Evolutionary conservation across 345 rosid genomes (phyloP).

Genomic region (Raphanus raphanistrum): DNA sequence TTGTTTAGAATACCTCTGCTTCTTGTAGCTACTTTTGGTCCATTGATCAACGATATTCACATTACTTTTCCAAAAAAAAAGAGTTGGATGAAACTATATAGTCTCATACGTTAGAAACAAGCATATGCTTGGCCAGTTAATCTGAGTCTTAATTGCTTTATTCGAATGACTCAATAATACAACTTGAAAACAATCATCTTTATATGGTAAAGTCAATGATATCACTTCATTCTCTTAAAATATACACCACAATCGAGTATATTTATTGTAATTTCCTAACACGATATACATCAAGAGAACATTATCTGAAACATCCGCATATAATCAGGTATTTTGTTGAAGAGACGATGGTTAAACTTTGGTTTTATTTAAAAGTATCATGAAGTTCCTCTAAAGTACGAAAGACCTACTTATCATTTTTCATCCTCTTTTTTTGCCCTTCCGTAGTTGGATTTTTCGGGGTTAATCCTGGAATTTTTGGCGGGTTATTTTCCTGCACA

Average conservation of each 20-base stretch:
- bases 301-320: background rate
- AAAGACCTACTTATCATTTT: background rate
- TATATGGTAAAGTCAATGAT: background rate
- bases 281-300: constrained; percentile 13
- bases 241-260: background rate
- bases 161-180: background rate
- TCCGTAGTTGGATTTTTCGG: background rate
- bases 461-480: constrained; percentile 19
- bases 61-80: too few relatives aligned
- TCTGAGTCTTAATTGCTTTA: background rate
- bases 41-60: background rate
- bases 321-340: background rate
- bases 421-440: background rate
- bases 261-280: constrained; percentile 1
- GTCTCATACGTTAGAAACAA: background rate
- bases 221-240: constrained; percentile 8
- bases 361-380: constrained; percentile 11
- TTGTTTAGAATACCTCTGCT: too few relatives aligned
- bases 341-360: background rate
- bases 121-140: background rate
- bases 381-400: constrained; percentile 7
- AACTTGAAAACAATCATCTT: background rate
- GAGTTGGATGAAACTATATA: background rate
- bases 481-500: constrained; percentile 16
- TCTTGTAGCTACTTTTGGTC: background rate